phyloP scores from a whole-genome alignment of 768 basidiomycete genomes.

The Pulveroboletus ravenelii region DNA sequence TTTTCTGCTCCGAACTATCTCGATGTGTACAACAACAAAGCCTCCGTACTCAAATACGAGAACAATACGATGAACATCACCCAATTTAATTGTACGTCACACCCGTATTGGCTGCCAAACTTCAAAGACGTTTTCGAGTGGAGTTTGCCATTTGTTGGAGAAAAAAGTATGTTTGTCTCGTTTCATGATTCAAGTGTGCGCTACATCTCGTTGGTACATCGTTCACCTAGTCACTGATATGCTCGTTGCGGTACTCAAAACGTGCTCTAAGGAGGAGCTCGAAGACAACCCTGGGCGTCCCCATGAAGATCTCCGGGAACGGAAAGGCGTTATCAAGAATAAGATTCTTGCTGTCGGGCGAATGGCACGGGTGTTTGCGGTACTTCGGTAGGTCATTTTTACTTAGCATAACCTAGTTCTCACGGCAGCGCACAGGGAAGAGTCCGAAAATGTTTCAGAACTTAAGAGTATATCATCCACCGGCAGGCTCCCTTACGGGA shows the following conservation, averaged over 20 bases:
- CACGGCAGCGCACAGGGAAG: constrained; percentile 57
- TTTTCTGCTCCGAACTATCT: constrained; percentile 98
- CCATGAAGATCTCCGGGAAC: constrained; percentile 54
- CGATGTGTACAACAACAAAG: constrained; percentile 99
- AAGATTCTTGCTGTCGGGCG: constrained; percentile 97
- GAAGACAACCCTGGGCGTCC: constrained; percentile 42
- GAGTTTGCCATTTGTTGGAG: constrained; percentile 96
- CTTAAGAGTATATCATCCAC: constrained; percentile 72
- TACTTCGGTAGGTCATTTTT: constrained; percentile 73
- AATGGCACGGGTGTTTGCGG: constrained; percentile 93
- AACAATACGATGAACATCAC: constrained; percentile 98
- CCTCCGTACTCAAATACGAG: constrained; percentile 97
- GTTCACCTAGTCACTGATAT: constrained; percentile 82
- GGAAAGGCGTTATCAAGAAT: constrained; percentile 91
- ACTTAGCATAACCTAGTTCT: not conserved
- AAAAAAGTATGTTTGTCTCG: constrained; percentile 67
- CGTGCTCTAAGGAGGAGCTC: constrained; percentile 94
- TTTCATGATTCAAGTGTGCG: no score
- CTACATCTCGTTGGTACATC: not conserved
- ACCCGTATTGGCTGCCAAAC: constrained; percentile 97
- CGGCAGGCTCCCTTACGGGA: constrained; percentile 79
- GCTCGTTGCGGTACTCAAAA: constrained; percentile 94
- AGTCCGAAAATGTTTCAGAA: constrained; percentile 95
- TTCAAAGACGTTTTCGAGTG: constrained; percentile 99
- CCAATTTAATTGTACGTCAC: constrained; percentile 95